Conservation (phyloP, 2,329 filamentous ascomycete genomes). For the Diaporthe citri region DNA sequence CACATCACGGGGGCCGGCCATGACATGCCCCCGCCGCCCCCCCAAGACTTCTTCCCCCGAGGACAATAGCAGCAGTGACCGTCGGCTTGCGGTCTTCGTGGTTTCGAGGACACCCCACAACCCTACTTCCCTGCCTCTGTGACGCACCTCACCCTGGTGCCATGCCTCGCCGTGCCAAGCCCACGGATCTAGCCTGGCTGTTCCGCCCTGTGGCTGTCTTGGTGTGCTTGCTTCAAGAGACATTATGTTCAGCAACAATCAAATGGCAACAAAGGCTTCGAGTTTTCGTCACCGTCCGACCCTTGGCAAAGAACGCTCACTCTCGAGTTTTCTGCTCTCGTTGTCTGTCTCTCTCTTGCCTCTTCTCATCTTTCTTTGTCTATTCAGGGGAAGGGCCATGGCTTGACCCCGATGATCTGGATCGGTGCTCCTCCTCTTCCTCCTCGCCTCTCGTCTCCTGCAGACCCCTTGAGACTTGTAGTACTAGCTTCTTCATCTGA, state of each 20-base stretch:
- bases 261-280: not conserved
- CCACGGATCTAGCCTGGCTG: not conserved
- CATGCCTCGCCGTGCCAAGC: not conserved
- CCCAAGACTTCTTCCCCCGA: not conserved
- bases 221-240: not conserved
- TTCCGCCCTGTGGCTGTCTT: not conserved
- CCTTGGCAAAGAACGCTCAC: conserved; percentile 11
- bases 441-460: not conserved
- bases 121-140: not conserved
- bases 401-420: not conserved
- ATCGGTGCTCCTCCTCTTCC: not conserved
- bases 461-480: not conserved
- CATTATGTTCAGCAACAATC: not conserved
- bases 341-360: not conserved
- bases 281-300: not conserved
- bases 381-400: conserved; percentile 11
- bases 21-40: not conserved
- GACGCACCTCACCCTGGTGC: not conserved
- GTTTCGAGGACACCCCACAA: not conserved
- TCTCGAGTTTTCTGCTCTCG: conserved; percentile 7
- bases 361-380: conserved; percentile 21
- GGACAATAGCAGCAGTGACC: no score
- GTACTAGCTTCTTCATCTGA: not conserved
- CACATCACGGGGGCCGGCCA: not conserved
- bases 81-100: not conserved